Evolutionary conservation across 768 basidiomycete species (phyloP).

Genomic region (Pleurotus platypus): DNA sequence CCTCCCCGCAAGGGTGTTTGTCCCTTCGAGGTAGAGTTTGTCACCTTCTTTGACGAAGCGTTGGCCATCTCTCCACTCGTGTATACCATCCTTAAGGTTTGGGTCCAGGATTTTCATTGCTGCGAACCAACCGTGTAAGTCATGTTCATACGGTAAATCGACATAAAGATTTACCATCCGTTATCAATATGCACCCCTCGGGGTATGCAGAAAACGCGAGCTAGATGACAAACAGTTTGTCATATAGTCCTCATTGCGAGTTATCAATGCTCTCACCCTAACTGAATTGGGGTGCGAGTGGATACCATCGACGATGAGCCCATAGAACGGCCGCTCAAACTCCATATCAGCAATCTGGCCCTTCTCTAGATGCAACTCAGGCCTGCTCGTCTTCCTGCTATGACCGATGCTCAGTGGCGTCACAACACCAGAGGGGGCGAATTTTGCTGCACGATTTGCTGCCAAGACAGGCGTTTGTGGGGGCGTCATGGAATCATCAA

Average conservation of each 20-base stretch:
- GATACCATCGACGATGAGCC: slow-evolving; percentile 87
- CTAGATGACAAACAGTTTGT: slow-evolving; percentile 29
- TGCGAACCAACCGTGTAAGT: slow-evolving; percentile 21
- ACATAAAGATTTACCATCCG: slow-evolving; percentile 60
- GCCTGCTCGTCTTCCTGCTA: slow-evolving; percentile 24
- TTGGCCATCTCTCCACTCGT: slow-evolving; percentile 85
- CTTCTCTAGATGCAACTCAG: slow-evolving; percentile 41
- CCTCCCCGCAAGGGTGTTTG: slow-evolving; percentile 88
- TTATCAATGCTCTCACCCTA: slow-evolving; percentile 44
- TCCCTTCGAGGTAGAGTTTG: slow-evolving; percentile 79
- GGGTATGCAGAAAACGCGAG: slow-evolving; percentile 81
- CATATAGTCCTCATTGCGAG: too few relatives aligned
- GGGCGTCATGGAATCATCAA: slow-evolving; percentile 55
- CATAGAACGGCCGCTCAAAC: slow-evolving; percentile 75
- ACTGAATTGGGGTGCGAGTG: slow-evolving; percentile 92
- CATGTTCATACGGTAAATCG: not conserved
- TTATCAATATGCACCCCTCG: slow-evolving; percentile 85
- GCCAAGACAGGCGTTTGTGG: slow-evolving; percentile 42
- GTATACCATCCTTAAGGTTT: slow-evolving; percentile 74
- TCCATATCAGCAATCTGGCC: slow-evolving; percentile 49
- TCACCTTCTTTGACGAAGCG: slow-evolving; percentile 79
- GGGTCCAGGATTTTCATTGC: slow-evolving; percentile 89
- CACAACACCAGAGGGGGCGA: slow-evolving; percentile 14
- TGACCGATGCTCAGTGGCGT: slow-evolving; percentile 17
- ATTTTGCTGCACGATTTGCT: slow-evolving; percentile 10